phyloP scores from a whole-genome alignment of 1,284 basidiomycete species.

The Rugosomyces carneus region DNA sequence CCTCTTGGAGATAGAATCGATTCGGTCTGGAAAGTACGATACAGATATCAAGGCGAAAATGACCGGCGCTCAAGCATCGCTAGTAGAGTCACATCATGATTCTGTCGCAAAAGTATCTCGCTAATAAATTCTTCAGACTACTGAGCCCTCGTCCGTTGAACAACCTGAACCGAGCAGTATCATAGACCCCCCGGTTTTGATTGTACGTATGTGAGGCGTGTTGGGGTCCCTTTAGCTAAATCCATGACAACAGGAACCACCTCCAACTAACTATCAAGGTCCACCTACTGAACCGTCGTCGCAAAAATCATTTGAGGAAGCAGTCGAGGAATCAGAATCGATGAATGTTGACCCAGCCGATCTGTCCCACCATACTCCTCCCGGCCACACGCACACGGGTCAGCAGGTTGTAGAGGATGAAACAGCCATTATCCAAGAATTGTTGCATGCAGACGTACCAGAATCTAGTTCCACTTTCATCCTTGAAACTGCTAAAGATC shows the following conservation, averaged over 20 bases:
- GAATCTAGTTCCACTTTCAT: neutral
- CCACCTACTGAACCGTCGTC: neutral
- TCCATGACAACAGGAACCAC: neutral
- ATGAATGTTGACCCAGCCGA: neutral
- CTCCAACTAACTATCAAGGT: neutral
- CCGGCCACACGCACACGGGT: neutral
- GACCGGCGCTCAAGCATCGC: conserved; percentile 15
- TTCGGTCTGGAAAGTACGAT: conserved; percentile 67
- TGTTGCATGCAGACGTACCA: neutral
- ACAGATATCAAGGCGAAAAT: conserved; percentile 43
- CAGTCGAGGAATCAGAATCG: neutral
- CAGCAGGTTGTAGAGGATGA: neutral
- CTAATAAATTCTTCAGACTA: neutral
- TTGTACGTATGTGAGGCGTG: neutral
- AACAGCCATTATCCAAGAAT: neutral
- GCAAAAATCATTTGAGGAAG: neutral
- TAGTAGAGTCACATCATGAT: no score
- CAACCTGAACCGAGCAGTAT: neutral
- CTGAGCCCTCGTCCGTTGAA: neutral
- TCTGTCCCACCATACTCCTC: neutral
- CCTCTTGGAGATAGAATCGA: conserved; percentile 66
- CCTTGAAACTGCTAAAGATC: neutral
- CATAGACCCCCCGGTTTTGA: neutral
- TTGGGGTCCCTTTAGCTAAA: neutral
- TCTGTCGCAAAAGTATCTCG: no score